Evolutionary conservation across 2,329 filamentous ascomycete species (phyloP).

Genomic region (Pseudogymnoascus sp.): DNA sequence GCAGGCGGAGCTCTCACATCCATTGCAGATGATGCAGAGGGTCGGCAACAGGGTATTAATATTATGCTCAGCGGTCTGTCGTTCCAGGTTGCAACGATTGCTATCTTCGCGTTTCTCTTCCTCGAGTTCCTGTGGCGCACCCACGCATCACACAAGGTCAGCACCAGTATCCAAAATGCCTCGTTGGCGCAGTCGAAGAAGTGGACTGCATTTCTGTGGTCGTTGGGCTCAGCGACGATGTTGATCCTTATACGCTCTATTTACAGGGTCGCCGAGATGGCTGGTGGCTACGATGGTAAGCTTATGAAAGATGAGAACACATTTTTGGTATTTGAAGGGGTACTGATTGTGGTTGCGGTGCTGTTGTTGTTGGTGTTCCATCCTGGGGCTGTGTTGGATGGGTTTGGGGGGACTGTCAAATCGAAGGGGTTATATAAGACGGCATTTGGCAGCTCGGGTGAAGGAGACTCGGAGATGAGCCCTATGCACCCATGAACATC

Average conservation of each 20-base stretch:
- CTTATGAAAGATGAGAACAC: conserved; percentile 50
- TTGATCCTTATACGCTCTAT: conserved; percentile 59
- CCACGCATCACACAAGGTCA: conserved; percentile 13
- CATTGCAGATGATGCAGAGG: conserved; percentile 42
- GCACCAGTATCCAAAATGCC: not conserved
- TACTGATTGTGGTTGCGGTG: conserved; percentile 45
- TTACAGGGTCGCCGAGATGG: conserved; percentile 61
- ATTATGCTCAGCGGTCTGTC: conserved; percentile 60
- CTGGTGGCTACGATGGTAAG: conserved; percentile 54
- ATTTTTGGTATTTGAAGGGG: conserved; percentile 54
- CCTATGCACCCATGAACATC: not conserved
- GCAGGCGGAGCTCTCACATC: conserved; percentile 55
- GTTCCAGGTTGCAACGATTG: conserved; percentile 54
- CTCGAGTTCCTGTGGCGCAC: conserved; percentile 45
- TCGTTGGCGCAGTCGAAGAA: not conserved
- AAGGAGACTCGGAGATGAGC: not conserved
- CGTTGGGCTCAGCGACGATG: conserved; percentile 46
- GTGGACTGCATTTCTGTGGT: not conserved
- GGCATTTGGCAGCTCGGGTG: not conserved
- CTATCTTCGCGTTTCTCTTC: conserved; percentile 47
- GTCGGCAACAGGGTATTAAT: conserved; percentile 29
- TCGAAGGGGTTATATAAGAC: conserved; percentile 12
- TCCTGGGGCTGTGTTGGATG: conserved; percentile 25
- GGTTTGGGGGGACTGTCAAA: not conserved
- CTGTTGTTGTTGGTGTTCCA: conserved; percentile 42